Evolutionary conservation across 1,284 basidiomycete genomes (phyloP).

Genomic region (Tetrapyrgos nigripes): DNA sequence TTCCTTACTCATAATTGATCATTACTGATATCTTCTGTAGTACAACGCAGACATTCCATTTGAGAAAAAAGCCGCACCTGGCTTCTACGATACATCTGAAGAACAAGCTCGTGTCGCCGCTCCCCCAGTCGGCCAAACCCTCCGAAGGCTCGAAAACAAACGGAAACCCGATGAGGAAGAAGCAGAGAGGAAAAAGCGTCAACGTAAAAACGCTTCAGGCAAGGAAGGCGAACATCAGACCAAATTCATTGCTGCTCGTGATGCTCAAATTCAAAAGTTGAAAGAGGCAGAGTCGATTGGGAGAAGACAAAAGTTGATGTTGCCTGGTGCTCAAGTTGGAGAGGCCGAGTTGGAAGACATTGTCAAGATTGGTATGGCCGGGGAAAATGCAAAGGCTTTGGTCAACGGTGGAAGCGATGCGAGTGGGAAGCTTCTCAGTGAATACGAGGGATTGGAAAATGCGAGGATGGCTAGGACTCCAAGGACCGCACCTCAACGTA

Average conservation of each 20-base stretch:
- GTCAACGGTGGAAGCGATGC: conserved; percentile 85
- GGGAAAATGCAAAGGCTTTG: conserved; percentile 87
- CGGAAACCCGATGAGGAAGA: conserved; percentile 92
- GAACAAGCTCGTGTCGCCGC: conserved; percentile 90
- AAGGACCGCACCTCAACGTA: conserved; percentile 89
- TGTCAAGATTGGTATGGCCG: conserved; percentile 96
- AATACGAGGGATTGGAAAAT: conserved; percentile 89
- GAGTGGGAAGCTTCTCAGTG: conserved; percentile 86
- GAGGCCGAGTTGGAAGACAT: conserved; percentile 97
- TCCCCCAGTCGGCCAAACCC: conserved; percentile 91
- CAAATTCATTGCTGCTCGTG: conserved; percentile 92
- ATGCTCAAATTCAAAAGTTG: conserved; percentile 96
- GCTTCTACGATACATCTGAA: conserved; percentile 97
- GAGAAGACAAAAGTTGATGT: conserved; percentile 83
- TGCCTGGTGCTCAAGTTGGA: conserved; percentile 95
- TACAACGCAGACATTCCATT: conserved; percentile 99
- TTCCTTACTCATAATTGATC: conserved; percentile 9
- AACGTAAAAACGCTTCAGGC: conserved; percentile 64
- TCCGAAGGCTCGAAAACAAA: conserved; percentile 91
- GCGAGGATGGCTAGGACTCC: conserved; percentile 94
- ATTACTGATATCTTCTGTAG: conserved; percentile 41
- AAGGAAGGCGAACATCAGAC: conserved; percentile 83
- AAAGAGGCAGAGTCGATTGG: conserved; percentile 97
- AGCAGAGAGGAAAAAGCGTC: conserved; percentile 85
- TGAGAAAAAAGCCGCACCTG: conserved; percentile 94